Evolutionary conservation across 2,329 filamentous ascomycete species (phyloP), one percentile per base, ranked within the genome.

Genomic region (Neonectria magnoliae): DNA sequence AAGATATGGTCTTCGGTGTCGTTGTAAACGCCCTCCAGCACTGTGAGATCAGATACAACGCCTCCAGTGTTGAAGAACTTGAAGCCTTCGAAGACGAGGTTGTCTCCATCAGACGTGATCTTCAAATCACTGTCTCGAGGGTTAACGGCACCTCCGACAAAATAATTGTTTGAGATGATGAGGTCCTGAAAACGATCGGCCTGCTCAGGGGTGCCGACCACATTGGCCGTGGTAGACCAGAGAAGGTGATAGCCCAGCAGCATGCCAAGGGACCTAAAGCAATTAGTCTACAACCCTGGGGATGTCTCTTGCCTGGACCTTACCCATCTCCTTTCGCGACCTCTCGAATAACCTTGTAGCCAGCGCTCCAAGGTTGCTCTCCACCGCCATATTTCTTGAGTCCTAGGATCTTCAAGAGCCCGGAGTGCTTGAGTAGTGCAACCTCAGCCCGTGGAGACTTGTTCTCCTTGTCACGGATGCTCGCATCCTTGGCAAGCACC

Each of bases 31-130:
- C 89, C 89, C 69, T 91, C 89, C 0, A 91, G 81, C 0, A 91
- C 87, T 0, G 88, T 90, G 20, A 91, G 77, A 63, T 91, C 89
- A 0, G 88, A 90, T 2, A 91, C 81, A 0, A 90, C 88, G 29
- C 88, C 89, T 0, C 89, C 89, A 0, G 89, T 91, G 72, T 89
- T 91, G 81, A 91, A 91, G 77, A 86, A 82, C 75, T 91, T 91
- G 76, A 81, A 83, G 1, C 89, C 88, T 62, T 86, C 85, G 75
- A 89, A 91, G 2, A 88, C 74, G 16, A 91, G 75, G 2, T 83
- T 77, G 4, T 88, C 84, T 1, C 85, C 87, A 1, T 87, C 81
- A 2, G 81, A 76, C 0, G 81, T 86, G 65, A 90, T 88, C 31
- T 81, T 84, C 8, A 90, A 76, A 68, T 91, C 88, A 41, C 79